These are phyloP conservation scores for Kurtzmaniella fragi DNA, from an alignment of 805 yeast species.

Conservation along the genomic window DNA sequence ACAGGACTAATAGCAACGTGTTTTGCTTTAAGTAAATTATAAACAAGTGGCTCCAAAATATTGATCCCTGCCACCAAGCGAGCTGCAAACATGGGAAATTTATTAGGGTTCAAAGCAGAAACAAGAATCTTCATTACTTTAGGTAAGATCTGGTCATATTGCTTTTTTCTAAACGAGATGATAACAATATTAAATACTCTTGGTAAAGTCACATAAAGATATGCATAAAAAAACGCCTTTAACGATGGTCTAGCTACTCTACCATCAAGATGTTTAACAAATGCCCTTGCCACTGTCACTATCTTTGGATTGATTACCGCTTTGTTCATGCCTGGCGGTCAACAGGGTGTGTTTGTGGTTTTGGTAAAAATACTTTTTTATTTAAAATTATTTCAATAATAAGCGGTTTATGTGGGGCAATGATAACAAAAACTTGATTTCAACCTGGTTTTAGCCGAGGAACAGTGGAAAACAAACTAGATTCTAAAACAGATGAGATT, in stretches of 20 bases:
- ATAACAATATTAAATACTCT: slow-evolving; percentile 15
- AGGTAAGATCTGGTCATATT: slow-evolving; percentile 11
- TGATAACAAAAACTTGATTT: too few species aligned
- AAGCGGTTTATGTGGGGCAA: too few species aligned
- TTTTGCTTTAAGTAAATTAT: slow-evolving; percentile 4
- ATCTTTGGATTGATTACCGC: too few species aligned
- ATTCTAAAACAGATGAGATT: too few species aligned
- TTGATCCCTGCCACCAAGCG: slow-evolving; percentile 27
- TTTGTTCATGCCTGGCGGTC: too few species aligned
- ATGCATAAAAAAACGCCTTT: slow-evolving; percentile 30
- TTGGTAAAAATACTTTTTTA: too few species aligned
- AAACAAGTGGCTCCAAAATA: slow-evolving; percentile 21
- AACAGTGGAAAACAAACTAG: too few species aligned
- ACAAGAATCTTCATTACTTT: slow-evolving; percentile 13
- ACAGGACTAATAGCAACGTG: slow-evolving; percentile 1
- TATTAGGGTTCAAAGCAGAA: slow-evolving; percentile 23
- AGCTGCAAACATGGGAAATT: slow-evolving; percentile 33
- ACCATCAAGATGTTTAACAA: slow-evolving; percentile 1
- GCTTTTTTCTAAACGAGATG: slow-evolving; percentile 11
- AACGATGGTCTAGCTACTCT: slow-evolving; percentile 21
- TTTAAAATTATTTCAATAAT: too few species aligned
- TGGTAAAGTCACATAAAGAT: slow-evolving; percentile 30
- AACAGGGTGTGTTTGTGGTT: too few species aligned
- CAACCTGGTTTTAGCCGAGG: too few species aligned
- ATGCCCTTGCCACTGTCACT: not conserved